phyloP scores from a whole-genome alignment of 1,284 basidiomycete species.

The Malassezia equina region DNA sequence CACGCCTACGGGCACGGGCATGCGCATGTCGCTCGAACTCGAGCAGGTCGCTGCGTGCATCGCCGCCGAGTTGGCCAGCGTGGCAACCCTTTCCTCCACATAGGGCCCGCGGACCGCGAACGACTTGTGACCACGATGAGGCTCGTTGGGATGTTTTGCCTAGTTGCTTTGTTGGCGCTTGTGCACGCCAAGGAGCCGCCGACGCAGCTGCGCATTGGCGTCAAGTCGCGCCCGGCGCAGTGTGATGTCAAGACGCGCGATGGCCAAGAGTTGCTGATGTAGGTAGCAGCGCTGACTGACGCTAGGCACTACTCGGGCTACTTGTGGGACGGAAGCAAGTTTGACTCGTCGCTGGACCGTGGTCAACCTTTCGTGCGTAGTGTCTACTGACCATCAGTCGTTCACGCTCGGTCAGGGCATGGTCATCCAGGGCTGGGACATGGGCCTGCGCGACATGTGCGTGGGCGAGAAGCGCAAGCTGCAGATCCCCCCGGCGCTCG shows the following conservation, averaged over 20 bases:
- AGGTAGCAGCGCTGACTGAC: background rate
- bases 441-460: conserved; percentile 63
- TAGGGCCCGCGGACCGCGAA: background rate
- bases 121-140: background rate
- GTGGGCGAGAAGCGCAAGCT: conserved; percentile 79
- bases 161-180: background rate
- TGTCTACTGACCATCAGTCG: conserved; percentile 6
- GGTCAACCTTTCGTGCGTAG: conserved; percentile 54
- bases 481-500: conserved; percentile 33
- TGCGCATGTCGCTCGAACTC: conserved; percentile 15
- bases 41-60: conserved; percentile 10
- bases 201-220: conserved; percentile 38
- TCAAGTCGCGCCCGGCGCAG: conserved; percentile 51
- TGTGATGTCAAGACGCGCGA: conserved; percentile 57
- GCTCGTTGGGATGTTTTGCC: background rate
- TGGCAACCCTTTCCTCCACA: conserved; percentile 2
- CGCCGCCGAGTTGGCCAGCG: conserved; percentile 2
- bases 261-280: conserved; percentile 61
- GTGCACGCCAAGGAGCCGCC: conserved; percentile 26
- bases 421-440: conserved; percentile 61
- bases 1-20: background rate
- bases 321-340: conserved; percentile 62
- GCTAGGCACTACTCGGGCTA: conserved; percentile 59
- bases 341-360: conserved; percentile 64
- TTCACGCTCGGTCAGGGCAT: conserved; percentile 59